Base-by-base conservation (phyloP, 2,329 filamentous ascomycete species). In the Dryadomyces quercus-mongolicae region DNA sequence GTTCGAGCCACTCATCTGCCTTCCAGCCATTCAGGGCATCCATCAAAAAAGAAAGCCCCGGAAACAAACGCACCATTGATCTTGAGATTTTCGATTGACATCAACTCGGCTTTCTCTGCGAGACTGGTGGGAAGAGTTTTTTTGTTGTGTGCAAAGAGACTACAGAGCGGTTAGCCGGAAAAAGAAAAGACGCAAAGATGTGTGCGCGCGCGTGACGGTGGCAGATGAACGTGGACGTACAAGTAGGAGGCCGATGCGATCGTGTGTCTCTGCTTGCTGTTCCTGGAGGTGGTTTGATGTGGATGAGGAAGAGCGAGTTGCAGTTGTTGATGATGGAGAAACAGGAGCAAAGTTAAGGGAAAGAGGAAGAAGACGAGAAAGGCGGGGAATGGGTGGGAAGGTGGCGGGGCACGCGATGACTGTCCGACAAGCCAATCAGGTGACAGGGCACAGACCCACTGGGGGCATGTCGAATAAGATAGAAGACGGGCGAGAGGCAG, bases 1-100 rank as follows among this genome's bases (percentile, higher is more conserved):
- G 25, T 31, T 8, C 8, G 25, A 8, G 25, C 25, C 25, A 31
- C 4, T 4, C 25, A 31, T 8, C 25, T 4, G 25, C 25, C 25
- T 31, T 40, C 7, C 7, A 38, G 34, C 7, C 7, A 38, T 38
- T 40, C 36, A 5, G 15, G 15, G 8, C 10, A 40, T 40, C 15
- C 36, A 40, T 40, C 13, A 13, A 10, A 21, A 21, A 5, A 10
- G 3, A 18, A n/a, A 12, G 4, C 6, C 12, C 16, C 42, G 18
- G 42, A 44, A 20, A 9, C 18, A 49, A 10, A 78, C 87, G 70
- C 76, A 93, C 88, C 88, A 84, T 89, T 89, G 80, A 85, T 84
- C 84, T 93, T 93, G 77, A 94, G 86, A 82, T 94, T 94, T 90
- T 93, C 87, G 87, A 93, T 93, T 84, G 88, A 93, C 88, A 93